Evolutionary conservation across 140 eudicot genomes (phyloP).

Genomic region (Stevia rebaudiana): DNA sequence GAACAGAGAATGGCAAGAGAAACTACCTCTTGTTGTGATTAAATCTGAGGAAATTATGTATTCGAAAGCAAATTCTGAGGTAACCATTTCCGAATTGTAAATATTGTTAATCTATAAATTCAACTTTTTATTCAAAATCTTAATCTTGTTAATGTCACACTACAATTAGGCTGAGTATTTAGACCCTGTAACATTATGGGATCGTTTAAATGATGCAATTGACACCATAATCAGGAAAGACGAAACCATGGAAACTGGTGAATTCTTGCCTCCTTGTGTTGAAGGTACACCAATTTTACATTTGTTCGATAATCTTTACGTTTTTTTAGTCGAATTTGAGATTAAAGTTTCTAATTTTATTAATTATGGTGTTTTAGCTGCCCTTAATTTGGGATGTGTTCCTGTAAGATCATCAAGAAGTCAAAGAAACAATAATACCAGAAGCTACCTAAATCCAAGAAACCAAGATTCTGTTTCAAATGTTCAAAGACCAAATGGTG

Average conservation of each 20-base stretch:
- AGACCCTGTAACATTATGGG: slow-evolving; percentile 72
- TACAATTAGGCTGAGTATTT: slow-evolving; percentile 56
- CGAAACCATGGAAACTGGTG: slow-evolving; percentile 70
- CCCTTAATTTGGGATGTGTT: slow-evolving; percentile 76
- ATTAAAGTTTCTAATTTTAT: background rate
- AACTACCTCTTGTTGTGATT: slow-evolving; percentile 73
- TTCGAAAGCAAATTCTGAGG: slow-evolving; percentile 98
- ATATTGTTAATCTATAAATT: too few species aligned
- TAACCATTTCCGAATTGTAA: background rate
- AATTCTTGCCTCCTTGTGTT: slow-evolving; percentile 79
- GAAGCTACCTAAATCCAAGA: slow-evolving; percentile 55
- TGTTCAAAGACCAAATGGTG: slow-evolving; percentile 7
- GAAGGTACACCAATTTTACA: slow-evolving; percentile 47
- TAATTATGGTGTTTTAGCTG: slow-evolving; percentile 48
- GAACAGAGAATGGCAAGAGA: slow-evolving; percentile 92
- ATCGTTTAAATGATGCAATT: slow-evolving; percentile 70
- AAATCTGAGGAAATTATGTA: slow-evolving; percentile 94
- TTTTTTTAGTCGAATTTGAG: background rate
- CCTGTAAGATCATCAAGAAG: slow-evolving; percentile 82
- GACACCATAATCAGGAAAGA: slow-evolving; percentile 72
- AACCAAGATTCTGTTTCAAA: slow-evolving; percentile 34
- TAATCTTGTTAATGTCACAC: background rate
- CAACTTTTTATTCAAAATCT: background rate
- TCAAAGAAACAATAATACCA: slow-evolving; percentile 57
- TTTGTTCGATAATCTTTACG: background rate